Evolutionary conservation across 257 asterid genomes (phyloP).

Genomic region (Przewalskia tangutica): DNA sequence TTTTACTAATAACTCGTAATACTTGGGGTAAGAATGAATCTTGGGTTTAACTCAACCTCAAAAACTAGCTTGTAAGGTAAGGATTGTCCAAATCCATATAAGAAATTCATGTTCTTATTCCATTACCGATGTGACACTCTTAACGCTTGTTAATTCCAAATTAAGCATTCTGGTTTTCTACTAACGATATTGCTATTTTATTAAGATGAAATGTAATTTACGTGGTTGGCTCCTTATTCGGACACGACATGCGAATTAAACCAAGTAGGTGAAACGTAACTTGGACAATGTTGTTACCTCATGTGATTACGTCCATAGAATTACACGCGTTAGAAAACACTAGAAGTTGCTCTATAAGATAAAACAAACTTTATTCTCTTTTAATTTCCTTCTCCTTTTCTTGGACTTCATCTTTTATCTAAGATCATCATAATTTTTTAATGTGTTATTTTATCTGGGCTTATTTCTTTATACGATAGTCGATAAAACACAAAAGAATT

Average conservation of each 20-base stretch:
- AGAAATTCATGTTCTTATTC: too few species aligned
- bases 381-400: neutral
- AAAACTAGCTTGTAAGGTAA: too few species aligned
- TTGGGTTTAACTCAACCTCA: too few species aligned
- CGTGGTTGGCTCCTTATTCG: neutral
- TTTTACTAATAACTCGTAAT: too few species aligned
- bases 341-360: neutral
- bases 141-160: neutral
- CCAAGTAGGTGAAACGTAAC: neutral
- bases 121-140: too few species aligned
- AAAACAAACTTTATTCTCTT: neutral
- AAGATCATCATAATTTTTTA: neutral
- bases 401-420: neutral
- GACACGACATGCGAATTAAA: neutral
- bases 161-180: neutral
- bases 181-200: neutral
- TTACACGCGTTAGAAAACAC: neutral
- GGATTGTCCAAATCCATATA: too few species aligned
- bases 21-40: too few species aligned
- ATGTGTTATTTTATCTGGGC: neutral
- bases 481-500: rapidly evolving
- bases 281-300: neutral
- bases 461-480: neutral
- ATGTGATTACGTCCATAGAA: neutral
- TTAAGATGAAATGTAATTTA: neutral